Conservation (phyloP, 2,329 filamentous ascomycete genomes). For the Neodidymelliopsis sp. region DNA sequence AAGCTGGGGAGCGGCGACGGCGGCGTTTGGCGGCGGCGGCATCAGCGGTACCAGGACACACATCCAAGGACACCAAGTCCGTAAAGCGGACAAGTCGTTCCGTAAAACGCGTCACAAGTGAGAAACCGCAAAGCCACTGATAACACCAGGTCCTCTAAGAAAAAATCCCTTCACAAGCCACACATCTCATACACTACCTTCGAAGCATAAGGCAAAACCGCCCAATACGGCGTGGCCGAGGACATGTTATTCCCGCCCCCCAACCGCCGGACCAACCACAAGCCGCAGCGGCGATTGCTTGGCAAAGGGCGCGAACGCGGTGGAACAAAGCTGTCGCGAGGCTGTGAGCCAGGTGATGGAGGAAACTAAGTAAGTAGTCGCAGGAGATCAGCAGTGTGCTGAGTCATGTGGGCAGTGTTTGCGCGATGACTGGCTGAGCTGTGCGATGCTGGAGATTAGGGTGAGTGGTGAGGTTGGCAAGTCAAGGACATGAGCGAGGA, state of each 20-base stretch:
- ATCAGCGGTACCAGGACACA: background rate
- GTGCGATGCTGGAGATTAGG: background rate
- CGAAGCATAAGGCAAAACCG: too few relatives aligned
- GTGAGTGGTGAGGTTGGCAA: conserved; percentile 2
- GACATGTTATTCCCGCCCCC: conserved; percentile 3
- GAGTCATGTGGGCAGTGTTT: conserved; percentile 1
- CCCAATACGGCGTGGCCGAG: conserved; percentile 15
- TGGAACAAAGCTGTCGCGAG: conserved; percentile 1
- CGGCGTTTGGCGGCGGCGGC: too few relatives aligned
- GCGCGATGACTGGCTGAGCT: conserved; percentile 6
- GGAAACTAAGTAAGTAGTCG: background rate
- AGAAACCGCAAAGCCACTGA: conserved; percentile 4
- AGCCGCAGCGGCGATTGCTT: conserved; percentile 4
- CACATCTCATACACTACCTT: conserved; percentile 8
- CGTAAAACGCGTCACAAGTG: conserved; percentile 2
- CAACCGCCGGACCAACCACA: conserved; percentile 12
- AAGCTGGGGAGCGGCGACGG: conserved; percentile 23
- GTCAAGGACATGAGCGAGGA: conserved; percentile 16
- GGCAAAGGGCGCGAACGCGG: conserved; percentile 3
- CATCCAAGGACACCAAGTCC: background rate
- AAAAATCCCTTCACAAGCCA: conserved; percentile 10
- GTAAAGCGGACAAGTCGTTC: background rate
- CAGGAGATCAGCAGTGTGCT: conserved; percentile 8
- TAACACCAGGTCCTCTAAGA: too few relatives aligned
- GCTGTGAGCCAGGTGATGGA: conserved; percentile 14